Base-by-base conservation (phyloP, 768 basidiomycete species). In the Pulveroboletus ravenelii region DNA sequence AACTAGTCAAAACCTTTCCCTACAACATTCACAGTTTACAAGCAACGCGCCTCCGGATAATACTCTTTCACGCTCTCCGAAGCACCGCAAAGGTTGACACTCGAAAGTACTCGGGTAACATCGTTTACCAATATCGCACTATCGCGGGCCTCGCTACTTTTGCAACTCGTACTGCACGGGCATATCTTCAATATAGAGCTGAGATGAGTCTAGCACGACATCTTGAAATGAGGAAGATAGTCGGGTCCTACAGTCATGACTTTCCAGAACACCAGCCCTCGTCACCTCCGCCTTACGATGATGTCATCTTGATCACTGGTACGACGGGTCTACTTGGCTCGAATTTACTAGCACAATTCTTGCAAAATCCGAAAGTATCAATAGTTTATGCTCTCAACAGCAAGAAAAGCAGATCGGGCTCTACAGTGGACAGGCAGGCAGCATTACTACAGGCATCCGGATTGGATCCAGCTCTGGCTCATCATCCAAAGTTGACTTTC, bases 1-100 rank as follows among this genome's bases (percentile, higher is more conserved):
- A 32, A 38, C 31, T 0, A 29, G 5, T 45, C 17, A 8, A 1
- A 23, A 13, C 31, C 12, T 31, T 10, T 17, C 10, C 32, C 12
- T 18, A 14, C 12, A 36, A 17, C 10, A 1, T 47, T 10, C 9
- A 0, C 42, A 78, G 77, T 47, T 42, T 75, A 5, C 67, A 71
- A 53, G 70, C 70, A 17, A 74, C 72, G 0, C 71, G 68, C 59
- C 72, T 75, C 27, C 70, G 73, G 3, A 70, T 73, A 43, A 60
- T 67, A 17, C 56, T 78, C 17, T 53, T 76, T 10, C 64, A 63
- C 2, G 65, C 66, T 13, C 54, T 76, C 5, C 66, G 62, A n/a
- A 49, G 53, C 8, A 56, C 64, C 0, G 56, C 61, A 2, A 45
- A 57, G 17, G 13, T 54, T 6, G 59, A 65, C 29, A 59, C 52